Evolutionary conservation across 805 yeast species (phyloP), one percentile per base, ranked within the genome.

Genomic region (Nakazawaea pomicola): DNA sequence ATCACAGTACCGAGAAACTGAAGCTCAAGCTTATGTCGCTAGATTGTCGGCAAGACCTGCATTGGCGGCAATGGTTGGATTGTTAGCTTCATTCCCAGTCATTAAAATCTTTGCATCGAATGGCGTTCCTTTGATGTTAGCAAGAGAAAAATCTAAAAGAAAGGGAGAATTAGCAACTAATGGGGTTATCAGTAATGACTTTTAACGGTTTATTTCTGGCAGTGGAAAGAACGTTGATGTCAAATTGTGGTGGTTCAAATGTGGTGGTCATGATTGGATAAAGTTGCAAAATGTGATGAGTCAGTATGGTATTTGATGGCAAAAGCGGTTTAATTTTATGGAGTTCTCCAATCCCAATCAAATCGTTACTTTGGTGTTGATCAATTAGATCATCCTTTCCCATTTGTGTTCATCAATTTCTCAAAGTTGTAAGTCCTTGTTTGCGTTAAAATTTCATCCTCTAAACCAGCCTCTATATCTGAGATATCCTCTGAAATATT

Each of bases 101-200:
- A 68, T 70, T 43, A 76, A 76, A 54, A 62, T 76, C 34, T 75
- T 78, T 56, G 71, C 77, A 4, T 74, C 83, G 10, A 78, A 78
- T 56, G 78, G 79, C 24, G 71, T 78, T 31, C 84, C 84, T 9
- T 56, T 78, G 35, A 50, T 78, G 51, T 72, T 74, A 56, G 69
- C 67, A 56, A 62, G 72, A 45, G 67, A 66, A 38, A 57, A 61
- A 27, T 48, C 44, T 20, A 51, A 55, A 43, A 42, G 49, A 15
- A 38, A 38, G 19, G 44, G 46, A 23, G 54, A 51, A 44, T 38
- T 40, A 19, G 33, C 11, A 10, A n/a, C 14, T 23, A 16, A 20
- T 19, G 23, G 4, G 11, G 15, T 28, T 14, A 18, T 18, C 11
- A n/a, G 10, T 18, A 29, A 19, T 29, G 27, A 36, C 15, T 28